Evolutionary conservation across 2,329 filamentous ascomycete species (phyloP).

Genomic region (Incumbomyces lentus): DNA sequence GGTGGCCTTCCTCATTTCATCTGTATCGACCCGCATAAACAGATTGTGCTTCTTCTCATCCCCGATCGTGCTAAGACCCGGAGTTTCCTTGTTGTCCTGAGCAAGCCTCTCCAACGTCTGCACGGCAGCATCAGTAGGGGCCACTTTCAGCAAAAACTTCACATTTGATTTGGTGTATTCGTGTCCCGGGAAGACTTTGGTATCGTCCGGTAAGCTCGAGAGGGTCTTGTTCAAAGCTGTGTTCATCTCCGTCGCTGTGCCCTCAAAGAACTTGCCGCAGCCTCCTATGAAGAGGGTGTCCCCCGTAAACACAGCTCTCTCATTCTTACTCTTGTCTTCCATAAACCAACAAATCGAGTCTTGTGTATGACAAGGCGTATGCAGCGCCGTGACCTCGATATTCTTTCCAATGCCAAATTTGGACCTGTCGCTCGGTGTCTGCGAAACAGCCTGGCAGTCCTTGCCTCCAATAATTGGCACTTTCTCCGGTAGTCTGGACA

Average conservation of each 20-base stretch:
- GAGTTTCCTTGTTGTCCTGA: constrained; percentile 71
- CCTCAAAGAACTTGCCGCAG: constrained; percentile 94
- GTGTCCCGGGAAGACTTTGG: constrained; percentile 86
- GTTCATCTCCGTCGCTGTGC: constrained; percentile 74
- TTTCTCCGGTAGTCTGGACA: constrained; percentile 43
- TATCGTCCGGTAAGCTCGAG: constrained; percentile 73
- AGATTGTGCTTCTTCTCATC: constrained; percentile 94
- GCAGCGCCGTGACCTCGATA: constrained; percentile 75
- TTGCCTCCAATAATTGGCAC: constrained; percentile 78
- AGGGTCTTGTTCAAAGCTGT: constrained; percentile 80
- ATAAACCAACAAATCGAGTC: constrained; percentile 95
- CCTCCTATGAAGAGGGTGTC: constrained; percentile 94
- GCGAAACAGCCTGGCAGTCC: constrained; percentile 69
- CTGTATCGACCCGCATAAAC: constrained; percentile 79
- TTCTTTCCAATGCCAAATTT: constrained; percentile 69
- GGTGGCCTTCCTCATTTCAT: constrained; percentile 71
- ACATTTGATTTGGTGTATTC: constrained; percentile 98
- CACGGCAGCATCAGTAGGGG: constrained; percentile 46
- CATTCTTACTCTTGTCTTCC: constrained; percentile 52
- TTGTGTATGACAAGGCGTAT: constrained; percentile 96
- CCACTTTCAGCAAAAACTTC: constrained; percentile 51
- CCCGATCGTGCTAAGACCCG: constrained; percentile 91
- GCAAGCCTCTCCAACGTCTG: constrained; percentile 69
- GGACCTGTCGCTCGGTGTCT: constrained; percentile 63
- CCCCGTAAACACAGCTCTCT: constrained; percentile 81